These are phyloP conservation scores for Trametes pubescens DNA, from an alignment of 1,284 basidiomycete genomes.

Conservation along the genomic window DNA sequence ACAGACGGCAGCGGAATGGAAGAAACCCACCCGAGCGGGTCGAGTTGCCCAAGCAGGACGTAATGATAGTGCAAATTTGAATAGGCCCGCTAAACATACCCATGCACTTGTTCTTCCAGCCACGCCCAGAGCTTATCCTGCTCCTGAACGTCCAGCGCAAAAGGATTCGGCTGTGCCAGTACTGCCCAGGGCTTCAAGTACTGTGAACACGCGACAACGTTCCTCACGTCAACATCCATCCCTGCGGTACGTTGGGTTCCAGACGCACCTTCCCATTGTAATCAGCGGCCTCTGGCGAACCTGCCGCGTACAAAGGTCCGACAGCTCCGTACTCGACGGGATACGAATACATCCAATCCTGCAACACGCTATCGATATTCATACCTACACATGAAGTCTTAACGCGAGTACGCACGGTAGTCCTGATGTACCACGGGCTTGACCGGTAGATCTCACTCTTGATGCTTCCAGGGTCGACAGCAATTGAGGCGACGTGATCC, in stretches of 20 bases:
- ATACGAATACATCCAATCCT: constrained; percentile 1
- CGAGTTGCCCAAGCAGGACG: neutral
- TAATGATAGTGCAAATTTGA: neutral
- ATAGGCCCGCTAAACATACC: neutral
- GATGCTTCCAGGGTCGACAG: constrained; percentile 28
- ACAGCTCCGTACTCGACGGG: neutral
- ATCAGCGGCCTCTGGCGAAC: neutral
- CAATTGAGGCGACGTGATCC: constrained; percentile 25
- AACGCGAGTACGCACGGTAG: constrained; percentile 7
- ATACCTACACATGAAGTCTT: neutral
- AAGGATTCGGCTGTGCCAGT: neutral
- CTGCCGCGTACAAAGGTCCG: neutral
- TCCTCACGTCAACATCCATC: neutral
- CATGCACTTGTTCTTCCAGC: neutral
- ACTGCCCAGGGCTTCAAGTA: neutral
- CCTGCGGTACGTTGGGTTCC: neutral
- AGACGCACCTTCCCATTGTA: neutral
- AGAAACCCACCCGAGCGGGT: too few species aligned
- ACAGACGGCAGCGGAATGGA: too few species aligned
- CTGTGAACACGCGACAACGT: neutral
- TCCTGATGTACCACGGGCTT: constrained; percentile 7
- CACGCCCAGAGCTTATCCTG: neutral
- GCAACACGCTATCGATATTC: neutral
- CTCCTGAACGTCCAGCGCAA: neutral
- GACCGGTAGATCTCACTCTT: constrained; percentile 12